Conservation (phyloP, 23 red algal species). For the Cyanidioschyzon merolae region DNA sequence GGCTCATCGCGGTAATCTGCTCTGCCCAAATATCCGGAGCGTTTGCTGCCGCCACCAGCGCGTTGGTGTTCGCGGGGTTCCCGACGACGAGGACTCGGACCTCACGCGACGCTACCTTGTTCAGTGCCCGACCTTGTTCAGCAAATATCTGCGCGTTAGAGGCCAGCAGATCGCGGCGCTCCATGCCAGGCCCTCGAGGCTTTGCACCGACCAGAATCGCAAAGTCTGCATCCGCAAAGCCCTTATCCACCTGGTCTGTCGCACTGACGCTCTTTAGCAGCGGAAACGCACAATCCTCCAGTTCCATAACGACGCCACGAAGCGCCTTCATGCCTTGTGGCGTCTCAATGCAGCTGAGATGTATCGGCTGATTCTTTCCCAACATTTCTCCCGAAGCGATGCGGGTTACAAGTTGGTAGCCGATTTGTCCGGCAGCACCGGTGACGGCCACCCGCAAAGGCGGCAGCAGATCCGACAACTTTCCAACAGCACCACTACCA, state of each 20-base stretch:
- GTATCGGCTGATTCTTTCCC: constrained; percentile 73
- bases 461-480: constrained; percentile 13
- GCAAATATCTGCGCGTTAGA: constrained; percentile 90
- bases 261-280: constrained; percentile 58
- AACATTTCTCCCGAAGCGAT: constrained; percentile 93
- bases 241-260: constrained; percentile 66
- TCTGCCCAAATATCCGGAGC: constrained; percentile 75
- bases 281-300: constrained; percentile 91
- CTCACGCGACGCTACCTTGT: constrained; percentile 34
- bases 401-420: constrained; percentile 82
- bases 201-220: constrained; percentile 69
- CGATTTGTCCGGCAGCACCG: constrained; percentile 95
- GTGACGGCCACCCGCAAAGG: constrained; percentile 80
- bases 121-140: constrained; percentile 82
- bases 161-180: constrained; percentile 71
- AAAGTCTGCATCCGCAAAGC: constrained; percentile 76
- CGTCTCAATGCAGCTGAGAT: constrained; percentile 64
- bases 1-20: constrained; percentile 87
- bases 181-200: constrained; percentile 74
- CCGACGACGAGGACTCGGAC: constrained; percentile 68
- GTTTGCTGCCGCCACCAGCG: constrained; percentile 76
- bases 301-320: constrained; percentile 90
- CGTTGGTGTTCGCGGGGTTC: constrained; percentile 91
- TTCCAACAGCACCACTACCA: no score
- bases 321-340: constrained; percentile 64